These are phyloP conservation scores for Vigna reflexopilosa DNA, from an alignment of 306 rosid species.

Conservation along the genomic window DNA sequence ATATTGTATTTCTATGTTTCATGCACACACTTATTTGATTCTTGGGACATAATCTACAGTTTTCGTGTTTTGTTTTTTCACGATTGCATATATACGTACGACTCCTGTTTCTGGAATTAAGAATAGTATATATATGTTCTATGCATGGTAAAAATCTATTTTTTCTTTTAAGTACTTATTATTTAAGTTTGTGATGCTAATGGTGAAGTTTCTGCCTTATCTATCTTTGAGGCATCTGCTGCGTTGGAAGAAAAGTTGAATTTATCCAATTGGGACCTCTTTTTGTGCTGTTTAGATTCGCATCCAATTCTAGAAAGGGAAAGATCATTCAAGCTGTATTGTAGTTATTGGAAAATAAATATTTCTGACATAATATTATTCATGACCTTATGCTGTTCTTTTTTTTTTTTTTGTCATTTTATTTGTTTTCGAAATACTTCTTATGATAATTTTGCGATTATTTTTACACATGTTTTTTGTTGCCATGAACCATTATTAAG, in stretches of 20 bases:
- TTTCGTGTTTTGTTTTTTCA: constrained; percentile 42
- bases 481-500: neutral
- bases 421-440: neutral
- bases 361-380: neutral
- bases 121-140: neutral
- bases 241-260: constrained; percentile 63
- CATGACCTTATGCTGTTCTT: neutral
- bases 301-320: constrained; percentile 65
- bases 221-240: constrained; percentile 70
- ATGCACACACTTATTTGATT: constrained; percentile 26
- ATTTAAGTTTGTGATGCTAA: neutral
- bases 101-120: neutral
- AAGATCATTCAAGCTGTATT: constrained; percentile 34
- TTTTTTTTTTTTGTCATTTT: neutral
- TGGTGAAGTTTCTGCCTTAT: constrained; percentile 44
- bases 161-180: too few relatives aligned
- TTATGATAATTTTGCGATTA: neutral
- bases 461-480: neutral
- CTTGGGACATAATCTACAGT: constrained; percentile 14
- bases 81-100: constrained; percentile 32
- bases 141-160: too few relatives aligned
- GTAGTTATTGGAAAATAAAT: neutral
- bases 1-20: constrained; percentile 21
- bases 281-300: constrained; percentile 47
- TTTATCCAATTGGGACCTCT: constrained; percentile 75